Percentiles rank a stretch among this genome's conserved stretches.
These are phyloP conservation scores for Gnaphalium uliginosum DNA, from an alignment of 129 eudicot genomes.

Conservation along the genomic window DNA sequence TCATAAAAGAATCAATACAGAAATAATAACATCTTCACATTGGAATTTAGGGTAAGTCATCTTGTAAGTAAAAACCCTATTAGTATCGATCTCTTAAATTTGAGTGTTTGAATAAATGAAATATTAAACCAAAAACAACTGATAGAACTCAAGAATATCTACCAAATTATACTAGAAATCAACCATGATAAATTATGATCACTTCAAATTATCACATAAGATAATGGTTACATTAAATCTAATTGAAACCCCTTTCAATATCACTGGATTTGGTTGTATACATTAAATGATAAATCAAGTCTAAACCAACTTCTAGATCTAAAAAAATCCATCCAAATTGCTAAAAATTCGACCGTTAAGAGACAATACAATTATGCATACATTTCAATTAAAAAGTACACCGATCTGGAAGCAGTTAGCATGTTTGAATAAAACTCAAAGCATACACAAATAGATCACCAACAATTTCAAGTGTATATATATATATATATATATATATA, in stretches of 20 bases:
- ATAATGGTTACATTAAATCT: neutral
- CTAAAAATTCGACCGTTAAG: neutral
- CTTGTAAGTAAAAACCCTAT: no score
- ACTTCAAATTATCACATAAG: neutral
- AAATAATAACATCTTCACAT: no score
- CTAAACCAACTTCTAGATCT: neutral
- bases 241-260: slow-evolving; percentile 4
- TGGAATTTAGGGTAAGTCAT: no score
- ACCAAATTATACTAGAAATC: slow-evolving; percentile 5
- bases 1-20: no score
- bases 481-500: neutral
- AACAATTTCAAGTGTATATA: neutral
- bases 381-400: no score
- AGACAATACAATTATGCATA: neutral
- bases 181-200: neutral
- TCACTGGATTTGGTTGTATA: no score
- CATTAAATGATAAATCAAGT: neutral
- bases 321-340: neutral
- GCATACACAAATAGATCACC: neutral
- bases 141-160: neutral
- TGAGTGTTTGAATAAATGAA: neutral
- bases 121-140: neutral
- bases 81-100: no score
- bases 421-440: neutral
- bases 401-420: neutral